These are phyloP conservation scores for Zoysia japonica DNA, from an alignment of 176 grass and related monocot genomes.

Conservation along the genomic window DNA sequence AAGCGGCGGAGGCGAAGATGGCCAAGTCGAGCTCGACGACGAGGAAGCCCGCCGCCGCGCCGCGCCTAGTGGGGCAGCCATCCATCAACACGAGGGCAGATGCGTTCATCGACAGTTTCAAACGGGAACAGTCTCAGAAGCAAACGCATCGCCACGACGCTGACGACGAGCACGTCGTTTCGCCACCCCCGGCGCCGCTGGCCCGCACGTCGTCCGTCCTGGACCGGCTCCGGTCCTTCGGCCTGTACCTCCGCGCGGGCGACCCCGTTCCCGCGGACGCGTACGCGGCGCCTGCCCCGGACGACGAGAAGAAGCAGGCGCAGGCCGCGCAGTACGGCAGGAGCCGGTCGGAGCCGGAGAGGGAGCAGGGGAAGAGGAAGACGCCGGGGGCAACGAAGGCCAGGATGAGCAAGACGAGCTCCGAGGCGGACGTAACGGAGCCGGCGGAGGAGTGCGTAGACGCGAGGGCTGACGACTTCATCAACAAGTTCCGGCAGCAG, in stretches of 20 bases:
- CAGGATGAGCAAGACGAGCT: conserved; percentile 49
- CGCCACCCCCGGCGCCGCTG: conserved; percentile 24
- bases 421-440: conserved; percentile 6
- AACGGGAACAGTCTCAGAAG: conserved; percentile 32
- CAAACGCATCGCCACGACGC: background rate
- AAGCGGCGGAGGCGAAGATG: conserved; percentile 14
- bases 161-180: conserved; percentile 25
- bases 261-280: conserved; percentile 27
- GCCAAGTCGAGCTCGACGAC: conserved; percentile 43
- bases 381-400: background rate
- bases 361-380: conserved; percentile 28
- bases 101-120: conserved; percentile 68
- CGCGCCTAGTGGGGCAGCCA: background rate
- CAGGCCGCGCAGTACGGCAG: conserved; percentile 29
- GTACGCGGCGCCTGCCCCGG: background rate
- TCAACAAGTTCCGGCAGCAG: conserved; percentile 67
- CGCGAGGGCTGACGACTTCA: conserved; percentile 67
- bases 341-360: conserved; percentile 64
- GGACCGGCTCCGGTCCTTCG: conserved; percentile 68
- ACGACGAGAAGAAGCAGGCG: conserved; percentile 1
- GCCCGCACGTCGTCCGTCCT: conserved; percentile 57
- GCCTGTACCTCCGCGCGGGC: conserved; percentile 62
- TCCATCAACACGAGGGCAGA: conserved; percentile 54
- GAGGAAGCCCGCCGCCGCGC: background rate
- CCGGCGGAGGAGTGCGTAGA: conserved; percentile 30